Base-by-base conservation (phyloP, 352 stramenopile genomes). In the Phytophthora sp. region DNA sequence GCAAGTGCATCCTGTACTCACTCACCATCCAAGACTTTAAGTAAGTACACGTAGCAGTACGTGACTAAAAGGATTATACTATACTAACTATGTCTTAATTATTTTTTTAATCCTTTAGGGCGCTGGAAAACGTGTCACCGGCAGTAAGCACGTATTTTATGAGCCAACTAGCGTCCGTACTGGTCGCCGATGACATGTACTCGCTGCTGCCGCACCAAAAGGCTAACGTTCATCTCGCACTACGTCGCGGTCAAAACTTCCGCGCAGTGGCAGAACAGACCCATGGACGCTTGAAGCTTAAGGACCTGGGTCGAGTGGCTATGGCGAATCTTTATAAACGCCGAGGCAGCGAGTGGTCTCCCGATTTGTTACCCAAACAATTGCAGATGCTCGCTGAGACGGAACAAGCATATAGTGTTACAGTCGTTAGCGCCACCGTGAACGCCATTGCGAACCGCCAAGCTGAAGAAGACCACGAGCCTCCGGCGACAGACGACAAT, bases 91-190 rank as follows among this genome's bases (percentile, higher is more conserved):
- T n/a, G n/a, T n/a, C n/a, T n/a, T n/a, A n/a, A 23, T 30, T 30
- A 21, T 15, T 36, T 53, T 26, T 23, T 52, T n/a, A n/a, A n/a
- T n/a, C 23, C 21, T 63, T 11, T 55, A 90, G 84, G 44, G 51
- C 70, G 0, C 62, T 93, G 18, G 82, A 86, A 49, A 71, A 90
- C 50, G 82, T 90, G 16, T 91, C 83, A 0, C 85, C 85, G 6
- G 83, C 85, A 18, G 83, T 94, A 42, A 92, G 81, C 66, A 90
- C 77, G 12, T 94, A 92, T 63, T 91, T 94, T 62, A 31, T 91
- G 50, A 94, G 85, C 46, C 85, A 94, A 24, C 62, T 94, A 35
- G 83, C 83, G 9, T 86, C 85, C 0, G 85, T 91, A 36, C 64
- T 94, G 9, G 66, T 90, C 16, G 83, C 90, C 52, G 85, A 94